These are phyloP conservation scores for Przewalskia tangutica DNA, from an alignment of 257 asterid species.

Conservation along the genomic window DNA sequence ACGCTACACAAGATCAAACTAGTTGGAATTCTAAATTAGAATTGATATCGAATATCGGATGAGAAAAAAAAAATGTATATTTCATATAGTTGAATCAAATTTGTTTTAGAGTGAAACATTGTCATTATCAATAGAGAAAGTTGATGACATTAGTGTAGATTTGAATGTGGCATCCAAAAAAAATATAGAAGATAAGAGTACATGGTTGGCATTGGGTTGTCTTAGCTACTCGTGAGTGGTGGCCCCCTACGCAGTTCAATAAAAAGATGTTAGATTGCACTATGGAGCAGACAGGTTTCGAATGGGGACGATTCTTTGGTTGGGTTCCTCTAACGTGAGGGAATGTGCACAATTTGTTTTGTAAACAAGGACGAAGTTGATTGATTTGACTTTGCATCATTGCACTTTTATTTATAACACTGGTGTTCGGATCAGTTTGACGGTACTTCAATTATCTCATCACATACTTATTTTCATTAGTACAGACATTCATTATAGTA, in stretches of 20 bases:
- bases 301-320: conserved; percentile 11
- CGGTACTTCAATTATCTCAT: too few species aligned
- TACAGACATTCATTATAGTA: too few species aligned
- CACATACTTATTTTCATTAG: too few species aligned
- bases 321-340: neutral
- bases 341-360: neutral
- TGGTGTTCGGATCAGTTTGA: neutral
- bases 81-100: neutral
- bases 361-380: neutral
- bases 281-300: conserved; percentile 2
- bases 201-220: neutral
- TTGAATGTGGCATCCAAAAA: conserved; percentile 5
- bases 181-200: neutral
- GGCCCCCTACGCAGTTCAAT: conserved; percentile 26
- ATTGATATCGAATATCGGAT: neutral
- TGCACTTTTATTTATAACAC: too few species aligned
- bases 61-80: neutral
- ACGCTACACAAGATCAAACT: neutral
- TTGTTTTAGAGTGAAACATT: neutral
- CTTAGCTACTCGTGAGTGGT: conserved; percentile 45
- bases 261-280: conserved; percentile 15
- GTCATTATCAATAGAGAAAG: neutral
- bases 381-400: neutral
- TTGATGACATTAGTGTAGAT: neutral
- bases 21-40: neutral